Base-by-base conservation (phyloP, 371 early-diverging fungal species). In the Mortierella sp. region DNA sequence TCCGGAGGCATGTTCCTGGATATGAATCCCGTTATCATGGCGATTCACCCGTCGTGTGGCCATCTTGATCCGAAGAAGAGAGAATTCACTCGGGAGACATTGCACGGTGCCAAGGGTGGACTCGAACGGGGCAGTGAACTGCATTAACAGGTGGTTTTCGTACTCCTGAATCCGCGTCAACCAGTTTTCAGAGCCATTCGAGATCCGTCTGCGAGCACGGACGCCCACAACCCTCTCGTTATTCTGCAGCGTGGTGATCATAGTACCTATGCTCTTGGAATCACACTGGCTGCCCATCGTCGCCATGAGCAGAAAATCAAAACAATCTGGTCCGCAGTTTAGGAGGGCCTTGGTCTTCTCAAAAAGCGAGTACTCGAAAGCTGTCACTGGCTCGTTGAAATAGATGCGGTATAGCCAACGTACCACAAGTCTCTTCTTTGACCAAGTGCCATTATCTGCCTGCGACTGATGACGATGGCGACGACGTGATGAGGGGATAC, bases 341-440 rank as follows among this genome's bases (percentile, higher is more conserved):
- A 89, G 87, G 21, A 95, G 71, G 34, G 80, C 73, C 51, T 87
- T 87, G 44, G 98, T 91, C 61, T 93, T 91, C 71, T 88, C 86
- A 78, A 93, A 97, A 15, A 99, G 80, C 32, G 93, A 95, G 61
- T 90, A 88, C 78, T 99, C 99, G 44, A 99, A 81, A 4, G 94
- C 91, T 0, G 93, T 91, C 92, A 99, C 92, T 43, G 93, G 90
- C 65, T 94, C 92, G 55, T 95, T 87, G 81, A 95, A 96, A 37
- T 91, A 88, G 42, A 96, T 87, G 62, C 93, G 91, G 68, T 88
- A 84, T 56, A 98, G 87, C 85, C 97, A 99, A 50, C 91, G 90
- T 96, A 99, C 95, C 31, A 99, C 84, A 55, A 99, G 86, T 50
- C 97, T 89, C 81, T 99, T 99, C 34, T 95, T 95, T 82, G 98